Percentiles rank a stretch among this genome's conserved stretches.
Conservation (phyloP, 495 filamentous ascomycete genomes). For the Tuber borchii region DNA sequence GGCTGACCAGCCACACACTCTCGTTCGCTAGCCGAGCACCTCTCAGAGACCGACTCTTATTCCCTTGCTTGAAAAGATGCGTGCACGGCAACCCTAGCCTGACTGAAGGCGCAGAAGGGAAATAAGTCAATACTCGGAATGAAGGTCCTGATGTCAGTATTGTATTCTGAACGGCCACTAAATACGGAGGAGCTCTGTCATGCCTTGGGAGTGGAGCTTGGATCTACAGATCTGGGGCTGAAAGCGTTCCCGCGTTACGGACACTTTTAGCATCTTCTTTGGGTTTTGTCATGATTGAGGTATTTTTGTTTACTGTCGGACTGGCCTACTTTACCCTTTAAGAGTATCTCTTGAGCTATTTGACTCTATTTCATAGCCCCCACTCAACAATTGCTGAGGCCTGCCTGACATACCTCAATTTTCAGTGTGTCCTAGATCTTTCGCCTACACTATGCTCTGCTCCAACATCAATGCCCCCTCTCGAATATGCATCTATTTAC, state of each 20-base stretch:
- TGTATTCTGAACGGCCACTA: not conserved
- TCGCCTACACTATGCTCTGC: no score
- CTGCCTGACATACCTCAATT: not conserved
- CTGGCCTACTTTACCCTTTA: no score
- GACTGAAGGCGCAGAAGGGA: not conserved
- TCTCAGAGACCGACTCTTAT: not conserved
- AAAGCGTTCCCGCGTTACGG: no score
- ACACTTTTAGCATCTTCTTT: not conserved
- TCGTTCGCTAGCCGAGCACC: not conserved
- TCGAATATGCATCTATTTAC: not conserved
- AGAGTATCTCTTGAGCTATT: no score
- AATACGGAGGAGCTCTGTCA: not conserved
- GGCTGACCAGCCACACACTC: not conserved
- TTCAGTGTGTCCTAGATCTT: no score
- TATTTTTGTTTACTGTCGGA: no score
- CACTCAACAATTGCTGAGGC: not conserved
- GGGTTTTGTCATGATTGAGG: no score
- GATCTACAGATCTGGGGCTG: no score
- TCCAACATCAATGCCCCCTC: no score
- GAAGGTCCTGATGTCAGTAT: not conserved
- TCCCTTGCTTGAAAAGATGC: not conserved
- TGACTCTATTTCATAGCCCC: not conserved
- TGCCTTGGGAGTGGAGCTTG: not conserved
- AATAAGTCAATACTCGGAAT: not conserved
- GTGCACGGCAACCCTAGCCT: not conserved